phyloP scores from a whole-genome alignment of 495 filamentous ascomycete genomes.

The Stereocaulon alpinum region DNA sequence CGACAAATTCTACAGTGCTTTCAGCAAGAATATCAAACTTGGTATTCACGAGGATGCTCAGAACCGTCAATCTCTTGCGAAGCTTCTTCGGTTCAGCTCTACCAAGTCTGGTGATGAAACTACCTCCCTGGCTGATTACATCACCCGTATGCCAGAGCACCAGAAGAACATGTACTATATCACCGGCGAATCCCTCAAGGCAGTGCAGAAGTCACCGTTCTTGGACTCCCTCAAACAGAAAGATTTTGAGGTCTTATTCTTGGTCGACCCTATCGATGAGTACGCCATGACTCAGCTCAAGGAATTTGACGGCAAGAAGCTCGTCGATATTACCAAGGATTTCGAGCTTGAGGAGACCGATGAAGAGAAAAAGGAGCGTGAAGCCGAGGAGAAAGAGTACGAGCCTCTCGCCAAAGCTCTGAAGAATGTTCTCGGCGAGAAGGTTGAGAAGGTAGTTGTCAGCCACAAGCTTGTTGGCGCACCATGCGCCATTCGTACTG shows the following conservation, averaged over 20 bases:
- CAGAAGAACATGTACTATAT: slow-evolving; percentile 99
- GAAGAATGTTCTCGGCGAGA: slow-evolving; percentile 98
- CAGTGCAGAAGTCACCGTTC: slow-evolving; percentile 96
- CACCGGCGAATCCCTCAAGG: slow-evolving; percentile 98
- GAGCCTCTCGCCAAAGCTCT: slow-evolving; percentile 87
- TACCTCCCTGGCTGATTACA: slow-evolving; percentile 91
- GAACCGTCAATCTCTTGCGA: slow-evolving; percentile 87
- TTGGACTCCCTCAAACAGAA: slow-evolving; percentile 98
- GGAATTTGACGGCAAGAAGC: slow-evolving; percentile 99
- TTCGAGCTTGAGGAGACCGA: slow-evolving; percentile 99
- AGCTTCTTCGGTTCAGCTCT: slow-evolving; percentile 97
- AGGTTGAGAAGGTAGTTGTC: slow-evolving; percentile 99
- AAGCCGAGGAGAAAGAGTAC: slow-evolving; percentile 95
- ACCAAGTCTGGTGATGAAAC: slow-evolving; percentile 95
- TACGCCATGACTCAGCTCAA: slow-evolving; percentile 99
- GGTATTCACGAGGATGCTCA: slow-evolving; percentile 99
- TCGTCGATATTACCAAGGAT: slow-evolving; percentile 99
- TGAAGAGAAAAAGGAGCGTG: slow-evolving; percentile 95
- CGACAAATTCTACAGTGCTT: slow-evolving; percentile 99
- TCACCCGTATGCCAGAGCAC: slow-evolving; percentile 98
- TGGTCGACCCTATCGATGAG: slow-evolving; percentile 98
- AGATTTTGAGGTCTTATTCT: slow-evolving; percentile 98
- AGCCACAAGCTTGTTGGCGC: slow-evolving; percentile 93
- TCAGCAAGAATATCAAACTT: slow-evolving; percentile 99
- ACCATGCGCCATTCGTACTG: slow-evolving; percentile 97